Evolutionary conservation across 768 basidiomycete species (phyloP).

Genomic region (Agaricus bisporus): DNA sequence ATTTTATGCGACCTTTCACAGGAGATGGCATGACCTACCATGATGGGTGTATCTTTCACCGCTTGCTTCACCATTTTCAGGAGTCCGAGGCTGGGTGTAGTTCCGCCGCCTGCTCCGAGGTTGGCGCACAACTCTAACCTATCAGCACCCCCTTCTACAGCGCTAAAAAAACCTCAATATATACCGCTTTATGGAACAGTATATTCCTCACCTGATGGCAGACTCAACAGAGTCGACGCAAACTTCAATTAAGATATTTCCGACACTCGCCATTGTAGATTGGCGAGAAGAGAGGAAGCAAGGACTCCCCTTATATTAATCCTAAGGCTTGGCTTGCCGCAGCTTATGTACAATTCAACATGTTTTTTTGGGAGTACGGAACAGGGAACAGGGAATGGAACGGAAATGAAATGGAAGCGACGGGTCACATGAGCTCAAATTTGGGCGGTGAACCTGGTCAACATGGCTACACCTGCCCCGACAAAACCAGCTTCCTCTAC

Average conservation of each 20-base stretch:
- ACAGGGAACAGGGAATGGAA: too few species aligned
- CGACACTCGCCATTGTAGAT: constrained; percentile 4
- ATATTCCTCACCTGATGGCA: constrained; percentile 17
- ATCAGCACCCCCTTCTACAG: constrained; percentile 65
- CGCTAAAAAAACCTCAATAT: constrained; percentile 34
- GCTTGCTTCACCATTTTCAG: constrained; percentile 48
- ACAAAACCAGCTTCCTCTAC: neutral
- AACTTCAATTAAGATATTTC: constrained; percentile 18
- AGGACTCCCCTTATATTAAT: neutral
- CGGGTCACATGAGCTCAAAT: constrained; percentile 2
- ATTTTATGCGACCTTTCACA: neutral
- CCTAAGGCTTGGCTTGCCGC: too few species aligned
- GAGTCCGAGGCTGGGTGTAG: constrained; percentile 76
- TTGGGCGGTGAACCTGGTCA: neutral
- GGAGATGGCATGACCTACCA: constrained; percentile 39
- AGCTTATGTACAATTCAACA: too few species aligned
- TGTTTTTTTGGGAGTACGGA: too few species aligned
- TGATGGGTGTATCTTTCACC: constrained; percentile 49
- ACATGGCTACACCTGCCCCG: constrained; percentile 1
- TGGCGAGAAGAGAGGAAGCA: neutral
- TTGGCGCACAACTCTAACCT: constrained; percentile 75
- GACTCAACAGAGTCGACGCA: constrained; percentile 23
- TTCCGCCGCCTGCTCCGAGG: constrained; percentile 70
- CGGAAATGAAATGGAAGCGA: neutral
- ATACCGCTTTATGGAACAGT: neutral